Evolutionary conservation across 768 basidiomycete species (phyloP).

Genomic region (Aureoboletus auriporus): DNA sequence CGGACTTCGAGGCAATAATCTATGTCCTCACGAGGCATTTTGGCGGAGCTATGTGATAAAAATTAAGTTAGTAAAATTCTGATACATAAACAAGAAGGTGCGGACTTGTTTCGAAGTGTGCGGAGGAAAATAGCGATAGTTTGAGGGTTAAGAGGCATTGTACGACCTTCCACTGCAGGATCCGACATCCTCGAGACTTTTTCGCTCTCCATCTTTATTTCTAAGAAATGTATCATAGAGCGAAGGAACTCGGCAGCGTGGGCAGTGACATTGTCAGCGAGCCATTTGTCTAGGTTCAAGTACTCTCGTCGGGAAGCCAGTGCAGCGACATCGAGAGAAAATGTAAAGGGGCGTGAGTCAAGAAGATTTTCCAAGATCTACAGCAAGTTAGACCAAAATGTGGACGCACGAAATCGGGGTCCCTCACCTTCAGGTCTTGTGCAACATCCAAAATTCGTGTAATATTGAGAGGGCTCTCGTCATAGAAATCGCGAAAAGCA

Average conservation of each 20-base stretch:
- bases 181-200: constrained; percentile 74
- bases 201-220: constrained; percentile 91
- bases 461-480: constrained; percentile 88
- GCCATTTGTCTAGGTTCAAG: constrained; percentile 95
- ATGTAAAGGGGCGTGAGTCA: constrained; percentile 82
- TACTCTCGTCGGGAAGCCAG: constrained; percentile 91
- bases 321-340: constrained; percentile 92
- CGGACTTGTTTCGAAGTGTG: constrained; percentile 79
- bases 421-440: constrained; percentile 83
- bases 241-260: constrained; percentile 86
- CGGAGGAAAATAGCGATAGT: constrained; percentile 92
- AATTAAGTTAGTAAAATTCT: constrained; percentile 8
- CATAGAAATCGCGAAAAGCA: constrained; percentile 89
- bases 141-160: constrained; percentile 82
- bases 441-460: constrained; percentile 93
- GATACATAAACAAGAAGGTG: constrained; percentile 6
- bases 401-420: neutral
- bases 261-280: constrained; percentile 77
- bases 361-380: constrained; percentile 92
- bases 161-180: constrained; percentile 69
- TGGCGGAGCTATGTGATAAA: constrained; percentile 50
- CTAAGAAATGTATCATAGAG: constrained; percentile 83
- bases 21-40: constrained; percentile 75
- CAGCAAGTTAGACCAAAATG: constrained; percentile 2
- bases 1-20: constrained; percentile 89